Percentiles rank a stretch among this genome's conserved stretches.
phyloP scores from a whole-genome alignment of 495 filamentous ascomycete genomes.

The Xylaria castorea region DNA sequence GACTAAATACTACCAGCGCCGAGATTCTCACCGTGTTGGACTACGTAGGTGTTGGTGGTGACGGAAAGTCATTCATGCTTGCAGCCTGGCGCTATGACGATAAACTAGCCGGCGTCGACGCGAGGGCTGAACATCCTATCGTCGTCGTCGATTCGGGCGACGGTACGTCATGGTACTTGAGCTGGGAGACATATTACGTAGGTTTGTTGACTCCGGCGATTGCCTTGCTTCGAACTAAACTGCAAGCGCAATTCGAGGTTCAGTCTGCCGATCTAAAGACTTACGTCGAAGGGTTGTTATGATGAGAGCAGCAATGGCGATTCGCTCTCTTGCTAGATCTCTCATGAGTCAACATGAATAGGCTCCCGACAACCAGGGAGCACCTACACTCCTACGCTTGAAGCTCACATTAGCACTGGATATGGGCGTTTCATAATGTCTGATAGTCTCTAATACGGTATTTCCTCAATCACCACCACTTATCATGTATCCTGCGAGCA shows the following conservation, averaged over 20 bases:
- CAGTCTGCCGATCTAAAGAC: slow-evolving; percentile 36
- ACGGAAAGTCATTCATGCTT: slow-evolving; percentile 26
- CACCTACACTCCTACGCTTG: not conserved
- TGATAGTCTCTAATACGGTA: not conserved
- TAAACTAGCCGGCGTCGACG: slow-evolving; percentile 26
- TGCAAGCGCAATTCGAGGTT: slow-evolving; percentile 31
- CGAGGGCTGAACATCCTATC: slow-evolving; percentile 33
- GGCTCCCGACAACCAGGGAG: not conserved
- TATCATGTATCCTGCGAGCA: not conserved
- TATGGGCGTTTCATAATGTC: not conserved
- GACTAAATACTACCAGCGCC: slow-evolving; percentile 38
- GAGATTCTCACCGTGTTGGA: slow-evolving; percentile 38
- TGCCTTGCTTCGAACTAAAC: slow-evolving; percentile 27
- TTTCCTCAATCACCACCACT: not conserved
- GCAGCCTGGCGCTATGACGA: slow-evolving; percentile 35
- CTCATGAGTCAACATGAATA: not conserved
- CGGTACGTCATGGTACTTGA: slow-evolving; percentile 34
- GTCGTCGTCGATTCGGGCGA: slow-evolving; percentile 31
- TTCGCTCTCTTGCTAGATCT: not conserved
- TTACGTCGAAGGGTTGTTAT: slow-evolving; percentile 30
- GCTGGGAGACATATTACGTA: slow-evolving; percentile 43
- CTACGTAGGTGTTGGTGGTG: not conserved
- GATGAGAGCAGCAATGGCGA: not conserved
- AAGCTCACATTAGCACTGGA: not conserved
- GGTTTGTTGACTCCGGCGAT: slow-evolving; percentile 31